Conservation (phyloP, 345 rosid genomes). For the Ceriops zippeliana region DNA sequence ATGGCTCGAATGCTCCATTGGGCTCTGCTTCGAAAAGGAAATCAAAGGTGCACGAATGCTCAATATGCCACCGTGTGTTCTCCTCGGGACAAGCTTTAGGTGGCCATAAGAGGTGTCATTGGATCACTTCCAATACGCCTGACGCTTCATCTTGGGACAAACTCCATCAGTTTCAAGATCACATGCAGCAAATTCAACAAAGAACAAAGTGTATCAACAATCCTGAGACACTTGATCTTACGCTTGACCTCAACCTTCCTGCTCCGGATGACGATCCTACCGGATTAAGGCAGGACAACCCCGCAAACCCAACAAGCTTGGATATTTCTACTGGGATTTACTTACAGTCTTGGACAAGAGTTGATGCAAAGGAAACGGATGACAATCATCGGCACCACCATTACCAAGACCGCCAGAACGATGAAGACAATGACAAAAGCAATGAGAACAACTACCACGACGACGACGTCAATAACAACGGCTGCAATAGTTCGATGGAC, state of each 20-base stretch:
- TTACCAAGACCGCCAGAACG: constrained; percentile 11
- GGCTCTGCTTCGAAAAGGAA: constrained; percentile 50
- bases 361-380: constrained; percentile 30
- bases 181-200: constrained; percentile 47
- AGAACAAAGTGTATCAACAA: constrained; percentile 32
- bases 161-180: constrained; percentile 52
- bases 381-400: constrained; percentile 6
- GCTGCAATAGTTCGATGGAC: constrained; percentile 18
- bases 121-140: constrained; percentile 76
- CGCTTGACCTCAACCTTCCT: constrained; percentile 70
- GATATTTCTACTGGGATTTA: constrained; percentile 39
- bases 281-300: constrained; percentile 8
- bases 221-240: constrained; percentile 44
- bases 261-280: constrained; percentile 31
- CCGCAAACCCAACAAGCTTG: constrained; percentile 15
- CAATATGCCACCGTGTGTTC: constrained; percentile 84
- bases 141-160: constrained; percentile 51
- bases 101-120: constrained; percentile 96
- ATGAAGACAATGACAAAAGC: constrained; percentile 8
- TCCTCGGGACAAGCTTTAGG: constrained; percentile 96
- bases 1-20: constrained; percentile 26
- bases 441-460: constrained; percentile 14
- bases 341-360: constrained; percentile 43
- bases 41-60: constrained; percentile 87
- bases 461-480: constrained; percentile 5